Base-by-base conservation (phyloP, 345 rosid species). In the Turritis glabra region DNA sequence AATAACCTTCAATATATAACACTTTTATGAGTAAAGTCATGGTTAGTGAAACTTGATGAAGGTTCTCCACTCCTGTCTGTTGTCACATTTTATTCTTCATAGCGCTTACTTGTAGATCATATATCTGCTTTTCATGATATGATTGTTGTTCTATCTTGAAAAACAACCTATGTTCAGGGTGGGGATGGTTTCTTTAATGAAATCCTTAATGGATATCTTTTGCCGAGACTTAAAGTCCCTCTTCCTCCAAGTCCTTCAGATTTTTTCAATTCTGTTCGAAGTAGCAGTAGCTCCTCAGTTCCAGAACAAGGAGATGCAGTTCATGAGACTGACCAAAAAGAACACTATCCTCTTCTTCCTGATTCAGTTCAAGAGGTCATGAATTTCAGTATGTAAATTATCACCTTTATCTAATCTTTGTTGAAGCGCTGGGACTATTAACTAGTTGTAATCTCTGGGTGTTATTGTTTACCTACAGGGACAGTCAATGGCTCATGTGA, bases 111-210 rank as follows among this genome's bases (percentile, higher is more conserved):
- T 56, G 41, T 75, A 32, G 62, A 27, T 25, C 51, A 37, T 57
- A 35, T 46, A 56, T 65, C 33, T 55, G 2, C 4, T 74, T 35
- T 64, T 22, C 26, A 15, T 47, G 21, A 61, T 12, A 41, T 53
- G 63, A 15, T 40, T 59, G 19, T 43, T 30, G 18, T 7, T 59
- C 46, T 37, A 26, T 33, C 53, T 37, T 70, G 5, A 27, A 32
- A 63, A 25, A 7, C 26, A 11, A 61, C 14, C 7, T 23, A 22
- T 41, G 62, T 57, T 38, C 80, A 94, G 98, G 98, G 98, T 50
- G 97, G 98, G 47, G 98, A 90, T 84, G 98, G 97, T 37, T 94
- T 94, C 88, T 94, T 94, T 82, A 91, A 91, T 69, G 97, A 91
- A 79, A 77, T 90, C 74, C 89, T 91, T 59, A 90, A 94, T 77